Evolutionary conservation across 306 rosid species (phyloP), one percentile per base, ranked within the genome.

Genomic region (Canavalia ensiformis): DNA sequence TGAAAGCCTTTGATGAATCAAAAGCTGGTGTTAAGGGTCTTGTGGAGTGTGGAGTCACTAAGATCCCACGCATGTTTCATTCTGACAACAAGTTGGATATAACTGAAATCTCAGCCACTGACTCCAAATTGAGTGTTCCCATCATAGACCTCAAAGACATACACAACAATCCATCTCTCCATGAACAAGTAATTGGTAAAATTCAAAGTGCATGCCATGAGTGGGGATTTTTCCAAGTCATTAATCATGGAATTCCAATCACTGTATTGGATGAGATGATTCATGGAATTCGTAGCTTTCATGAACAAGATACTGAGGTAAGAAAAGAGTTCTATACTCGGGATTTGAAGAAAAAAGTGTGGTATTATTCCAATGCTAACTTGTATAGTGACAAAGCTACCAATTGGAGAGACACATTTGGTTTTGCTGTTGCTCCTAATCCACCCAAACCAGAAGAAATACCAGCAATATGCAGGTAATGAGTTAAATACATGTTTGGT

Each of bases 321-420:
- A 86, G 88, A 51, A 83, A 83, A 68, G 30, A 44, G 10, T 52
- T 74, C 0, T 88, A 88, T 8, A 35, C 88, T 0, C 41, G 81
- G 0, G 89, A 88, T 25, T 10, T 12, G 1, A 68, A 39, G 49
- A 74, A 56, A 11, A 58, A 47, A 30, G 64, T 78, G 3, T 10
- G 80, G 62, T 90, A 86, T 77, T 75, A 52, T n/a, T 77, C 81
- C 60, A 92, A 92, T 45, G 39, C 72, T 8, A 88, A 63, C 71
- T 76, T 92, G 54, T 83, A 42, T 33, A 29, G 11, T 37, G 87
- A 82, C 7, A 12, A n/a, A 28, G 55, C 67, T 7, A 84, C 89
- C 11, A 84, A 88, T 46, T 90, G 94, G 94, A 90, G 94, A 80
- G 97, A 92, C 41, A 72, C 92, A 2, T 1, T 91, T 49, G 50